Evolutionary conservation across 345 rosid species (phyloP), one percentile per base, ranked within the genome.

Genomic region (Citrus inodora): DNA sequence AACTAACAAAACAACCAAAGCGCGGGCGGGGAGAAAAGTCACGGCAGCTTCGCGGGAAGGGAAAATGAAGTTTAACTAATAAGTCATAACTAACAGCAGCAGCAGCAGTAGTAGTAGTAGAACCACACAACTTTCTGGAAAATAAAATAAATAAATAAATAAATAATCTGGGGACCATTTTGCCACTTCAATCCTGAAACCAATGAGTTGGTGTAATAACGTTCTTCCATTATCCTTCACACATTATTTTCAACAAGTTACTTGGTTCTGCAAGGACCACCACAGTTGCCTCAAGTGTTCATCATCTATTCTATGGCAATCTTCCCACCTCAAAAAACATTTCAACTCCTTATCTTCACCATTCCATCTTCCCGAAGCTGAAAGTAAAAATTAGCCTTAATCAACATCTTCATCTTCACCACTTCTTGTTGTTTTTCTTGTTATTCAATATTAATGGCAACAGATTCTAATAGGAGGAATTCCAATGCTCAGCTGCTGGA

Each of bases 401-500:
- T 10, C 56, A 22, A 30, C 51, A n/a, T 35, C 40, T 9, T 60
- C 35, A 14, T 22, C 40, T 42, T 28, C 24, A 33, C 27, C 5
- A 1, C 6, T 13, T 27, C 21, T 21, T 62, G 37, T 25, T 28
- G 51, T 33, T 27, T 4, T 24, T 40, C 72, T 14, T 32, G 24
- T 42, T 42, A n/a, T 21, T 59, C 22, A 25, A 48, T 58, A 1
- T 28, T 55, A n/a, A 88, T 89, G 92, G 92, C 90, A 58, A 83
- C 80, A 48, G 89, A 89, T 70, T 61, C 88, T 6, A 87, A 80
- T n/a, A 83, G 89, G 74, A 87, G 93, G 75, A 90, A 86, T 73
- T 91, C 97, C 67, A 92, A 74, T 77, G 83, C 92, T 27, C 95
- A 87, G 85, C 94, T 93, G 37, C 73, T 95, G 65, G 93, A 93